A percentile compares a stretch with the other conserved stretches of the same genome.
These are phyloP conservation scores for Clavispora fructus DNA, from an alignment of 805 yeast genomes.

Conservation along the genomic window DNA sequence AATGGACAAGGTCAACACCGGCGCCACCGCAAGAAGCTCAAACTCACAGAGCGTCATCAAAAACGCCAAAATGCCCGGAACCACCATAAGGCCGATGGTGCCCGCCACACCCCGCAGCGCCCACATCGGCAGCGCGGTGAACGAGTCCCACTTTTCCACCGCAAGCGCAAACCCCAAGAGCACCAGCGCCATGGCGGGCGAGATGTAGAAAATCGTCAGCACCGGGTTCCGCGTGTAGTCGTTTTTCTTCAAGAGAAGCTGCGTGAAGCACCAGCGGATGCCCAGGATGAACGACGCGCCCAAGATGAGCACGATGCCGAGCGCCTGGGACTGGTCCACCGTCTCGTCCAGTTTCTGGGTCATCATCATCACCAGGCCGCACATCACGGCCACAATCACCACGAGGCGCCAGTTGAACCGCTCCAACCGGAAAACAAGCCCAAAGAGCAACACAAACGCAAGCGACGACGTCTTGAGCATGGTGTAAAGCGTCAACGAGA, in stretches of 20 bases:
- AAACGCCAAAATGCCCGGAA: constrained; percentile 87
- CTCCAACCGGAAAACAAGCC: constrained; percentile 77
- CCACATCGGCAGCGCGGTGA: constrained; percentile 61
- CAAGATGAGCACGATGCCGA: constrained; percentile 74
- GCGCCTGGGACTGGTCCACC: constrained; percentile 16
- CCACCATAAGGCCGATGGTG: constrained; percentile 54
- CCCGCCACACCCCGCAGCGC: constrained; percentile 45
- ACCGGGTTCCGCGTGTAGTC: constrained; percentile 68
- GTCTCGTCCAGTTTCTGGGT: constrained; percentile 37
- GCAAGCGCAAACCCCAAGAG: constrained; percentile 58
- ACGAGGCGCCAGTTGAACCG: constrained; percentile 61
- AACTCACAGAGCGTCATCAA: constrained; percentile 87
- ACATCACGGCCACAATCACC: constrained; percentile 72
- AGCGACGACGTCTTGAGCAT: constrained; percentile 88
- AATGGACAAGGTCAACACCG: constrained; percentile 78
- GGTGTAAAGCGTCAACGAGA: constrained; percentile 81
- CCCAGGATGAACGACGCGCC: constrained; percentile 81
- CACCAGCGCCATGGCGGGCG: constrained; percentile 75
- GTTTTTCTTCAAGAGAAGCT: constrained; percentile 62
- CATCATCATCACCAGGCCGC: constrained; percentile 84
- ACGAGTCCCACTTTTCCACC: constrained; percentile 62
- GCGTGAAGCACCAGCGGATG: constrained; percentile 92
- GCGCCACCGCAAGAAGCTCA: constrained; percentile 72
- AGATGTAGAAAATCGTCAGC: constrained; percentile 72
- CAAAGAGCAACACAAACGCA: constrained; percentile 84